These are phyloP conservation scores for Salix caprea DNA, from an alignment of 345 rosid genomes.

Conservation along the genomic window DNA sequence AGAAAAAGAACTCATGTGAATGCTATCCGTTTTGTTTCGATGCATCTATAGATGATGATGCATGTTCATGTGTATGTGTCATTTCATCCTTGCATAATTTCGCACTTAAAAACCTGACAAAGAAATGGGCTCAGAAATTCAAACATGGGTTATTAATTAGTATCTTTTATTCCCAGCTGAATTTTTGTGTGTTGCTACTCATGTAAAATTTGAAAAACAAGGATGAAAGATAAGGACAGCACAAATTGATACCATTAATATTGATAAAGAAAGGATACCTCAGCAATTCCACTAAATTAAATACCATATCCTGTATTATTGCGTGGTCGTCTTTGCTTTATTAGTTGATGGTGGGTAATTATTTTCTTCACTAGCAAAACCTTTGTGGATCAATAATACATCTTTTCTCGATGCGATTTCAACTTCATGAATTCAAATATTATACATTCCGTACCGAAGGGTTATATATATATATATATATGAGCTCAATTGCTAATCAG, in stretches of 20 bases:
- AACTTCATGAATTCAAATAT: background rate
- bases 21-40: background rate
- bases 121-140: background rate
- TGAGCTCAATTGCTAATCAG: background rate
- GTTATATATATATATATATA: too few relatives aligned
- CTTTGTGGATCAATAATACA: background rate
- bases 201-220: background rate
- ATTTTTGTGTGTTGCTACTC: conserved; percentile 7
- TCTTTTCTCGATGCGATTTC: background rate
- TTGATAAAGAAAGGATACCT: background rate
- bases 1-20: background rate
- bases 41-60: background rate
- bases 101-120: background rate
- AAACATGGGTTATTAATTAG: background rate
- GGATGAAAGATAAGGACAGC: conserved; percentile 3
- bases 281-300: background rate
- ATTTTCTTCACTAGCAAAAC: conserved; percentile 6
- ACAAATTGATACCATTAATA: background rate
- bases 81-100: conserved; percentile 4
- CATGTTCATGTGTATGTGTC: conserved; percentile 5
- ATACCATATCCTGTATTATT: conserved; percentile 4
- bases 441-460: background rate
- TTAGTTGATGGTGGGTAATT: conserved; percentile 11
- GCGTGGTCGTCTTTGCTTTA: conserved; percentile 12
- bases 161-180: background rate